These are phyloP conservation scores for Chamaecyparis obtusa DNA, from an alignment of 75 land plant species.

Conservation along the genomic window DNA sequence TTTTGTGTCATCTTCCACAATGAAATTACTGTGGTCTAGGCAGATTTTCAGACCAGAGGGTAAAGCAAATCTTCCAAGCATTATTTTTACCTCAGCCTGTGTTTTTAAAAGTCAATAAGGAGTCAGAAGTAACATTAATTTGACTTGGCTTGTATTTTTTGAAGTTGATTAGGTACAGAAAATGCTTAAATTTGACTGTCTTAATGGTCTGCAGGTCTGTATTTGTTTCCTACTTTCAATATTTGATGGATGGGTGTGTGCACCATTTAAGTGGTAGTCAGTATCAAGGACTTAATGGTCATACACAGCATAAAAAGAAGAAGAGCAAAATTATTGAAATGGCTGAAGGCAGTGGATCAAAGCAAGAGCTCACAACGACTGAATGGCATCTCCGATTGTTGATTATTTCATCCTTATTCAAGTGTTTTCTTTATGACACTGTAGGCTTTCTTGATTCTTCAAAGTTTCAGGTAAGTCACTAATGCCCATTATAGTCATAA, in stretches of 20 bases:
- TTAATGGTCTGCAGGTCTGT: slow-evolving; percentile 56
- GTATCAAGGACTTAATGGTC: slow-evolving; percentile 10
- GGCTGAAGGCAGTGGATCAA: slow-evolving; percentile 11
- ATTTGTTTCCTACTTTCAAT: slow-evolving; percentile 94
- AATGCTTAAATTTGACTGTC: slow-evolving; percentile 3
- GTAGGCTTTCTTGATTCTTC: slow-evolving; percentile 72
- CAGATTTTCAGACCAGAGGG: background rate
- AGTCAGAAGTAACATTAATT: background rate
- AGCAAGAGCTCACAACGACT: slow-evolving; percentile 14
- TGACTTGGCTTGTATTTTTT: background rate
- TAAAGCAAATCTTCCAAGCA: background rate
- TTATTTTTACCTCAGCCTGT: background rate
- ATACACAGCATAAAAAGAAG: slow-evolving; percentile 44
- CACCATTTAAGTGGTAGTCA: slow-evolving; percentile 39
- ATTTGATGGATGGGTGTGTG: slow-evolving; percentile 68
- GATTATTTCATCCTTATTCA: slow-evolving; percentile 70
- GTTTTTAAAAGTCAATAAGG: background rate
- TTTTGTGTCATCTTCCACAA: background rate
- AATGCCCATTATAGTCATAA: background rate
- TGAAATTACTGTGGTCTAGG: background rate
- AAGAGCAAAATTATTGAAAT: slow-evolving; percentile 40
- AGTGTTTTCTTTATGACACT: slow-evolving; percentile 87
- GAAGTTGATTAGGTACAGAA: background rate
- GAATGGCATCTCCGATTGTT: slow-evolving; percentile 79
- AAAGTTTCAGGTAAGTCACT: slow-evolving; percentile 68